These are phyloP conservation scores for Fistulinella staudtii DNA, from an alignment of 1,284 basidiomycete species.

Conservation along the genomic window DNA sequence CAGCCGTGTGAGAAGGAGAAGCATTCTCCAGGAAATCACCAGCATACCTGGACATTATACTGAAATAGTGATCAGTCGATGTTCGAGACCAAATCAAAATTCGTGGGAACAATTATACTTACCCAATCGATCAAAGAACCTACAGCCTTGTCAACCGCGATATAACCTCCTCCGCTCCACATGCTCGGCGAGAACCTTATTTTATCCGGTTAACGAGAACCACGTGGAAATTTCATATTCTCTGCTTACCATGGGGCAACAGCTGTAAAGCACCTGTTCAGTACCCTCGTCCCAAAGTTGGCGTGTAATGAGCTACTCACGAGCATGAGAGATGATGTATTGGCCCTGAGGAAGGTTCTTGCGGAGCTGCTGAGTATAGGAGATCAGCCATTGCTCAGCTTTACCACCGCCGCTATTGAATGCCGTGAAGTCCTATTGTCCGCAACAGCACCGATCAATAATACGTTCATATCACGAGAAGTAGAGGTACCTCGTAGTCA, in stretches of 20 bases:
- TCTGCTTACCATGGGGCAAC: constrained; percentile 28
- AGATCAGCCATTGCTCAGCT: constrained; percentile 43
- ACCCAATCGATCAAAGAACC: constrained; percentile 57
- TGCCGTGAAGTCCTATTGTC: constrained; percentile 44
- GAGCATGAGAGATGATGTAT: constrained; percentile 39
- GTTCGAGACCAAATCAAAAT: not conserved
- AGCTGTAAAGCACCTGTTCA: constrained; percentile 16
- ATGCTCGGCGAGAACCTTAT: constrained; percentile 26
- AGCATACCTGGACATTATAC: constrained; percentile 46
- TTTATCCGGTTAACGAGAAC: not conserved
- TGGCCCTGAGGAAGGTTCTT: constrained; percentile 35
- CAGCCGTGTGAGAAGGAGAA: constrained; percentile 3
- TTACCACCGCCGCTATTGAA: constrained; percentile 39
- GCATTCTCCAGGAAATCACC: not conserved
- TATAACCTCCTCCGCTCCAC: constrained; percentile 49
- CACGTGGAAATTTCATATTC: not conserved
- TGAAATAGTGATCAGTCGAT: constrained; percentile 1
- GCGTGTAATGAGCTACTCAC: constrained; percentile 20
- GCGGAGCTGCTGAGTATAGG: constrained; percentile 40
- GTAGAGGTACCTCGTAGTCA: constrained; percentile 45
- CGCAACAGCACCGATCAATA: not conserved
- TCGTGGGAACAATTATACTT: constrained; percentile 4
- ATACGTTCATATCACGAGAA: not conserved
- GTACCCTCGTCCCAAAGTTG: not conserved
- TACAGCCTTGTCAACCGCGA: constrained; percentile 46